Base-by-base conservation (phyloP, 2,329 filamentous ascomycete species). In the Hymenoscyphus fructigenus region DNA sequence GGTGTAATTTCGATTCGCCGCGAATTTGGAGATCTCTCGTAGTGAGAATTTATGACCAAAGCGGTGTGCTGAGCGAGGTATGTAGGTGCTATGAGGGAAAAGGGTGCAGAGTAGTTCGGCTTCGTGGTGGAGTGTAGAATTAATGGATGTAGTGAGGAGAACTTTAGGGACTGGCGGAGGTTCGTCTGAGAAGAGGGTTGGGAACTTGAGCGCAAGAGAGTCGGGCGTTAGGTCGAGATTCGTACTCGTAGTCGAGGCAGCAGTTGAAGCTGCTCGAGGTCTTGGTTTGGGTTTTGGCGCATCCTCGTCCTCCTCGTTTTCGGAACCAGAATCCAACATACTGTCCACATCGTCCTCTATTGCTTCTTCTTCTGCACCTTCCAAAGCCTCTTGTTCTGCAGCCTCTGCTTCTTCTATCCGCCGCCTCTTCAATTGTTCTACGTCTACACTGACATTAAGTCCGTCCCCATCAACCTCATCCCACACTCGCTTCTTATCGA, bases 21-120 rank as follows among this genome's bases (percentile, higher is more conserved):
- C 94, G 75, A 94, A 98, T 69, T 88, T 86, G 73, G 91, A 87
- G 70, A 99, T 98, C 77, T 99, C 95, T 59, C 91, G 86, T 28
- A 99, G 84, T 28, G 90, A 94, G 81, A 97, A 98, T 76, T 96
- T 96, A 83, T 97, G 88, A 9, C 88, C 87, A 77, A 93, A 92
- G 61, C 88, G 88, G 77, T 97, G 93, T 12, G 88, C 87, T 7
- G 91, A 93, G 65, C 95, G 90, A 1, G 88, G 91, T 71, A 99
- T 91, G 79, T 98, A 97, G 77, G 87, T 87, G 77, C 71, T 85
- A 79, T 74, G 91, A 28, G 95, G 94, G 79, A 98, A 96, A 66
- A 98, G 81, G 10, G 85, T 85, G 66, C 89, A 91, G 66, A 98
- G 85, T 50, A 93, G 83, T 65, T 91, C 79, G 59, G 92, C 93